A percentile compares a stretch with the other conserved stretches of the same genome.
phyloP scores from a whole-genome alignment of 805 yeast genomes.

The Yarrowia divulgata region DNA sequence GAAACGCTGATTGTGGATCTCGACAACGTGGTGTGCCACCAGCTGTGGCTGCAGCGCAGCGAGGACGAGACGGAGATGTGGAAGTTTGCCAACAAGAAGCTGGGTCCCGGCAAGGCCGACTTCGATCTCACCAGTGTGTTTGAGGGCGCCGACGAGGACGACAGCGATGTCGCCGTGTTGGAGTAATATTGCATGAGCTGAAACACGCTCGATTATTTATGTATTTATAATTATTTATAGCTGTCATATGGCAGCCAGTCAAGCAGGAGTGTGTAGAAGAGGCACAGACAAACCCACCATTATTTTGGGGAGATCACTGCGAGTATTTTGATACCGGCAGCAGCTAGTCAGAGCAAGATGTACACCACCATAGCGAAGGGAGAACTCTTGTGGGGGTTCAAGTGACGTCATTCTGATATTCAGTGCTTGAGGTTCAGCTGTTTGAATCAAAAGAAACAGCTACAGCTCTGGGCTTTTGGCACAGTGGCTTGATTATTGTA shows the following conservation, averaged over 20 bases:
- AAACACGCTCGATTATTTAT: conserved; percentile 8
- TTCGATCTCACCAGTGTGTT: conserved; percentile 13
- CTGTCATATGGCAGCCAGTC: background rate
- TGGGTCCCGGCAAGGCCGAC: conserved; percentile 36
- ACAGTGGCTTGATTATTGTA: too few species aligned
- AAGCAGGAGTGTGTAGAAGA: too few species aligned
- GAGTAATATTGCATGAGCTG: conserved; percentile 28
- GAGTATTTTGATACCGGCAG: too few species aligned
- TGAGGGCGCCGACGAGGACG: conserved; percentile 13
- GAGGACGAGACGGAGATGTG: conserved; percentile 32
- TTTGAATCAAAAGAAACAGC: too few species aligned
- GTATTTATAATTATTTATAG: conserved; percentile 34
- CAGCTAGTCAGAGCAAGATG: too few species aligned
- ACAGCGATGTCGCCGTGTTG: background rate
- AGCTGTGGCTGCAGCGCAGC: conserved; percentile 29
- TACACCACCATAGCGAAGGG: too few species aligned
- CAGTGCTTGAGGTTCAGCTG: too few species aligned
- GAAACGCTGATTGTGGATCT: conserved; percentile 35
- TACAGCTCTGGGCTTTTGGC: too few species aligned
- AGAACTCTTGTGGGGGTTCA: too few species aligned
- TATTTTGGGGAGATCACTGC: too few species aligned
- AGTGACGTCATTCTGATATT: too few species aligned
- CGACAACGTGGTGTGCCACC: conserved; percentile 33
- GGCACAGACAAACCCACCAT: too few species aligned
- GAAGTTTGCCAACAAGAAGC: conserved; percentile 34